phyloP scores from a whole-genome alignment of 495 filamentous ascomycete species.

The Lasiosphaeria ovina region DNA sequence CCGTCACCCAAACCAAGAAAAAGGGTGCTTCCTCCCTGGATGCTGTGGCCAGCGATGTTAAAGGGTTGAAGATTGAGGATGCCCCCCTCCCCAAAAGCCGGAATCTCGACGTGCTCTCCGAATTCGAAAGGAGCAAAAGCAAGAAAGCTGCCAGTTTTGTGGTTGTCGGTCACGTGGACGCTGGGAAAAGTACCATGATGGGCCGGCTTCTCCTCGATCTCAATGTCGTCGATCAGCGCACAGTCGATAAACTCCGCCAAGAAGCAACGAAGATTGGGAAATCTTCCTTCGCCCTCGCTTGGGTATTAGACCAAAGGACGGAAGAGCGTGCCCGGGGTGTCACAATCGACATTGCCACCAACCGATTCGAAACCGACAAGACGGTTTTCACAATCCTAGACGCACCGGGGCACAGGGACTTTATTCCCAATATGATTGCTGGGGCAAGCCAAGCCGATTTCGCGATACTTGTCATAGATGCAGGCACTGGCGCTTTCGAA shows the following conservation, averaged over 20 bases:
- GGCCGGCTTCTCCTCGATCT: slow-evolving; percentile 88
- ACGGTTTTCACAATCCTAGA: slow-evolving; percentile 92
- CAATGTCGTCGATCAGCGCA: slow-evolving; percentile 79
- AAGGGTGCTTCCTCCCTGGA: slow-evolving; percentile 28
- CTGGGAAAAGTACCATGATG: slow-evolving; percentile 97
- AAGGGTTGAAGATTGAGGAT: slow-evolving; percentile 63
- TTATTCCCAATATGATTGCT: slow-evolving; percentile 98
- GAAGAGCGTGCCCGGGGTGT: slow-evolving; percentile 88
- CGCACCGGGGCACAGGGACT: slow-evolving; percentile 90
- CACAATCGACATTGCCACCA: slow-evolving; percentile 96
- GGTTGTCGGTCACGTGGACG: slow-evolving; percentile 96
- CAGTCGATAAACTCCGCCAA: slow-evolving; percentile 79
- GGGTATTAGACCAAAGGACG: slow-evolving; percentile 87
- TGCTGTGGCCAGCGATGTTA: slow-evolving; percentile 50
- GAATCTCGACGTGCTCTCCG: slow-evolving; percentile 79
- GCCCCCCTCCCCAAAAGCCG: slow-evolving; percentile 75
- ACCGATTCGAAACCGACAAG: slow-evolving; percentile 84
- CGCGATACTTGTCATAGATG: slow-evolving; percentile 90
- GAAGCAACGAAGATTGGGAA: slow-evolving; percentile 92
- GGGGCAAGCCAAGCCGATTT: slow-evolving; percentile 95
- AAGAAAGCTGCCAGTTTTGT: slow-evolving; percentile 93
- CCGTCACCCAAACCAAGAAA: slow-evolving; percentile 32
- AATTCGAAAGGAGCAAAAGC: slow-evolving; percentile 68
- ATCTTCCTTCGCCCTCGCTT: slow-evolving; percentile 91
- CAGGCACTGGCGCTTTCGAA: slow-evolving; percentile 84